These are phyloP conservation scores for Neofusicoccum laricinum DNA, from an alignment of 2,329 filamentous ascomycete genomes.

Conservation along the genomic window DNA sequence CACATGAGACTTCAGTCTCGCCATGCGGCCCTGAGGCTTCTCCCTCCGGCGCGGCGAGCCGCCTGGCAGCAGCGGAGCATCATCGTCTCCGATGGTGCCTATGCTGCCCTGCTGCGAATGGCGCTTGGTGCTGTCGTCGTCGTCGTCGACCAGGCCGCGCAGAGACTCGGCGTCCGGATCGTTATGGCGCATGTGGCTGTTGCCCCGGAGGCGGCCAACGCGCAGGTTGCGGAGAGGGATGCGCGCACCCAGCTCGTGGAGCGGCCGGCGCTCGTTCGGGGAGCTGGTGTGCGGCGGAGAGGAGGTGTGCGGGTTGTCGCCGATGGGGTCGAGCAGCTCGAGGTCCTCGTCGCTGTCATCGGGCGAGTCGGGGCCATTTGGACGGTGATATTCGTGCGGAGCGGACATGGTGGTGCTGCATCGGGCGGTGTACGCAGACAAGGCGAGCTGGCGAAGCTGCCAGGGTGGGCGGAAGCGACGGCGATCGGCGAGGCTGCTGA, in stretches of 20 bases:
- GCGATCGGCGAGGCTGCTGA: slow-evolving; percentile 16
- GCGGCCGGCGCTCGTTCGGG: slow-evolving; percentile 30
- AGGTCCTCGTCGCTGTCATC: slow-evolving; percentile 66
- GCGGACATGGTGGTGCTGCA: slow-evolving; percentile 40
- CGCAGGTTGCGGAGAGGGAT: slow-evolving; percentile 68
- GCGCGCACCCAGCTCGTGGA: slow-evolving; percentile 46
- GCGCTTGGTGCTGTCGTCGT: slow-evolving; percentile 53
- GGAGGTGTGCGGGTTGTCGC: slow-evolving; percentile 23
- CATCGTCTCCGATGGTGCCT: slow-evolving; percentile 59
- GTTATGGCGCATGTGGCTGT: slow-evolving; percentile 31
- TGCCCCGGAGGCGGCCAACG: slow-evolving; percentile 44
- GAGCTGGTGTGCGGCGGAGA: slow-evolving; percentile 30
- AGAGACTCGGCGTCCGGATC: slow-evolving; percentile 63
- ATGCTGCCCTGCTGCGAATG: slow-evolving; percentile 58
- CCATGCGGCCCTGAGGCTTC: slow-evolving; percentile 30
- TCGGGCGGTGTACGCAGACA: slow-evolving; percentile 22
- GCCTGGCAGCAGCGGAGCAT: slow-evolving; percentile 67
- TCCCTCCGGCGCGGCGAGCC: slow-evolving; percentile 27
- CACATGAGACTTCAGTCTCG: slow-evolving; percentile 52
- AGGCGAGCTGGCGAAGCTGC: slow-evolving; percentile 23
- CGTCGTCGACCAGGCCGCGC: slow-evolving; percentile 64
- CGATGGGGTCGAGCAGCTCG: slow-evolving; percentile 68
- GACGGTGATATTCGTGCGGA: slow-evolving; percentile 45
- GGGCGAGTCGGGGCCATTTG: slow-evolving; percentile 64
- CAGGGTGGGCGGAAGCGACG: slow-evolving; percentile 15